These are phyloP conservation scores for Miamiensis avidus DNA, from an alignment of 169 alveolate species.

Conservation along the genomic window DNA sequence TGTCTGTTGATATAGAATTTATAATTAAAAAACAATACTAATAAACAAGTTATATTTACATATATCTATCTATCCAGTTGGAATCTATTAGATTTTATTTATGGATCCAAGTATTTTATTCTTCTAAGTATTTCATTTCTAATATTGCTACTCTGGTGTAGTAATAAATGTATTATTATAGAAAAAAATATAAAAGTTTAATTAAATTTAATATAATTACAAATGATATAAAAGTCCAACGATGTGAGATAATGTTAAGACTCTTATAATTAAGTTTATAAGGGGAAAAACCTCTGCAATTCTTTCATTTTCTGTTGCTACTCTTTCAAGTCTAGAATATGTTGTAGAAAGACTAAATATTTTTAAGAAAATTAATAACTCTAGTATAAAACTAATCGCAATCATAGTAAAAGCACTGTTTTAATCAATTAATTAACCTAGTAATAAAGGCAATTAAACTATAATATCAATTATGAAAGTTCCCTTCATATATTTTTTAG, in stretches of 20 bases:
- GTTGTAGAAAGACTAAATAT: no score
- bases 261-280: no score
- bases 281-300: background rate
- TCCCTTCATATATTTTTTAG: background rate
- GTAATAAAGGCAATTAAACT: background rate
- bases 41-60: no score
- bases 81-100: no score
- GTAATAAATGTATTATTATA: background rate
- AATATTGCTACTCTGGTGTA: background rate
- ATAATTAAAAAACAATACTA: no score
- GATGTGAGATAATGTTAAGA: background rate
- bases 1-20: no score
- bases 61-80: background rate
- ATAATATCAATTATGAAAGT: background rate
- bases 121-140: background rate
- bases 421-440: no score
- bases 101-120: background rate
- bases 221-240: background rate
- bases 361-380: no score
- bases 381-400: background rate
- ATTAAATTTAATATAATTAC: background rate
- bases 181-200: background rate
- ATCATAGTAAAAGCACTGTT: background rate
- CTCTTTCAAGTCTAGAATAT: background rate
- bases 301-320: background rate